Percentiles rank a stretch among this genome's conserved stretches.
Evolutionary conservation across 2,329 filamentous ascomycete genomes (phyloP).

Genomic region (Scopulariopsis brevicaulis): DNA sequence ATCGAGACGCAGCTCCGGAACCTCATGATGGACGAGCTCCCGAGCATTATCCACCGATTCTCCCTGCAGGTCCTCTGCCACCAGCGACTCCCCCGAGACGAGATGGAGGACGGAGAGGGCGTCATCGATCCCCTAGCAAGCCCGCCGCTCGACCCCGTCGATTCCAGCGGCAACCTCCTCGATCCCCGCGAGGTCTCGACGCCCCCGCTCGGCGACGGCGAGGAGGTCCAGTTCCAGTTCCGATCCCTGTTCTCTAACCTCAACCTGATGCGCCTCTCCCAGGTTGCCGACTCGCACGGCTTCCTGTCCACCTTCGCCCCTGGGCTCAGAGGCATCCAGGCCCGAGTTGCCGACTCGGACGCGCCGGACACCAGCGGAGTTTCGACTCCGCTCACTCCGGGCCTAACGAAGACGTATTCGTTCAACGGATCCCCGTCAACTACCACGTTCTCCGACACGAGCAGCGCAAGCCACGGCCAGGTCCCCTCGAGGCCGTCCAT

Average conservation of each 20-base stretch:
- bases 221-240: conserved; percentile 52
- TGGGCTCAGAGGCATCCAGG: conserved; percentile 79
- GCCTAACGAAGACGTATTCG: conserved; percentile 52
- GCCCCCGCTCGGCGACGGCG: conserved; percentile 60
- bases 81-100: conserved; percentile 53
- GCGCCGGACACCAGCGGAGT: conserved; percentile 42
- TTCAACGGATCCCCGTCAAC: conserved; percentile 45
- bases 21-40: conserved; percentile 95
- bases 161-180: conserved; percentile 65
- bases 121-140: conserved; percentile 72
- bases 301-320: conserved; percentile 89
- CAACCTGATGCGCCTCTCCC: conserved; percentile 73
- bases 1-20: conserved; percentile 90
- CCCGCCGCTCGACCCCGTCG: conserved; percentile 71
- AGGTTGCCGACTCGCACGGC: conserved; percentile 76
- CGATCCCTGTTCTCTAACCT: conserved; percentile 83
- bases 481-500: conserved; percentile 59
- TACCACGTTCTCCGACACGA: conserved; percentile 64
- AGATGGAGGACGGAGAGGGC: conserved; percentile 40
- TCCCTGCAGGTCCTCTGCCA: conserved; percentile 87
- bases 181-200: conserved; percentile 66
- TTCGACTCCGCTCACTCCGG: conserved; percentile 21
- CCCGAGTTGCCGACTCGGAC: conserved; percentile 78
- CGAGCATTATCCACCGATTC: conserved; percentile 88
- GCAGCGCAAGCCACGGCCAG: conserved; percentile 50